These are phyloP conservation scores for Aquanectria penicillioides DNA, from an alignment of 2,329 filamentous ascomycete genomes.

Conservation along the genomic window DNA sequence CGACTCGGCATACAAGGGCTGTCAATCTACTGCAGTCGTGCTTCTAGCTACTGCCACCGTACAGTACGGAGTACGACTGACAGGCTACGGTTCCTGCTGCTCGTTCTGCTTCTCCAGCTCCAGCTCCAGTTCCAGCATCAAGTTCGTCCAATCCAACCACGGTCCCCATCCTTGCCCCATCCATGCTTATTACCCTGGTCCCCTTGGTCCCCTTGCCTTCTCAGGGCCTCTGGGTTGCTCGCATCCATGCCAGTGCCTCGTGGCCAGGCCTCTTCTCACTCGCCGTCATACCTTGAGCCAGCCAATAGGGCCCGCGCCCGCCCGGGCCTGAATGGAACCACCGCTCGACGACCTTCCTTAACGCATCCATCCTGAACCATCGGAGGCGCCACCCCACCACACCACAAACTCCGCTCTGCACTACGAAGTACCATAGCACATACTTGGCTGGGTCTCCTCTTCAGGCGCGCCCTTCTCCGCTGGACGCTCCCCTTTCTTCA, in stretches of 20 bases:
- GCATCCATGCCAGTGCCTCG: constrained; percentile 18
- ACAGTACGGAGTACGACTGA: neutral
- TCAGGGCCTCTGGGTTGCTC: neutral
- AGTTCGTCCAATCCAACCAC: constrained; percentile 13
- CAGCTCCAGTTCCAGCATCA: too few relatives aligned
- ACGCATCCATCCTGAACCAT: constrained; percentile 24
- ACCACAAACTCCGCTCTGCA: too few relatives aligned
- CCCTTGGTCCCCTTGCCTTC: neutral
- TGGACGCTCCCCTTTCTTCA: constrained; percentile 8
- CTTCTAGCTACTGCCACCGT: constrained; percentile 11
- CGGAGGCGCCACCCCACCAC: constrained; percentile 24
- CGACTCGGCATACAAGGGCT: neutral
- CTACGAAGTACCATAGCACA: too few relatives aligned
- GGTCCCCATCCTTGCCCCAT: neutral
- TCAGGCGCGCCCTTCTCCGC: constrained; percentile 8
- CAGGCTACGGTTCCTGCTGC: constrained; percentile 13
- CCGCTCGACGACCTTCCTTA: constrained; percentile 30
- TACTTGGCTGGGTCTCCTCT: too few relatives aligned
- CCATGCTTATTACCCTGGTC: constrained; percentile 19
- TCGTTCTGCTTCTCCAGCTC: constrained; percentile 2
- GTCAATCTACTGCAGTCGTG: constrained; percentile 17
- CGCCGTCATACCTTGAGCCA: constrained; percentile 19
- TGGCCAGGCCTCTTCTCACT: constrained; percentile 27
- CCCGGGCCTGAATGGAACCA: constrained; percentile 34
- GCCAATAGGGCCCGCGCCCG: constrained; percentile 35